Evolutionary conservation across 352 stramenopile species (phyloP).

Genomic region (Phytophthora pluvialis): DNA sequence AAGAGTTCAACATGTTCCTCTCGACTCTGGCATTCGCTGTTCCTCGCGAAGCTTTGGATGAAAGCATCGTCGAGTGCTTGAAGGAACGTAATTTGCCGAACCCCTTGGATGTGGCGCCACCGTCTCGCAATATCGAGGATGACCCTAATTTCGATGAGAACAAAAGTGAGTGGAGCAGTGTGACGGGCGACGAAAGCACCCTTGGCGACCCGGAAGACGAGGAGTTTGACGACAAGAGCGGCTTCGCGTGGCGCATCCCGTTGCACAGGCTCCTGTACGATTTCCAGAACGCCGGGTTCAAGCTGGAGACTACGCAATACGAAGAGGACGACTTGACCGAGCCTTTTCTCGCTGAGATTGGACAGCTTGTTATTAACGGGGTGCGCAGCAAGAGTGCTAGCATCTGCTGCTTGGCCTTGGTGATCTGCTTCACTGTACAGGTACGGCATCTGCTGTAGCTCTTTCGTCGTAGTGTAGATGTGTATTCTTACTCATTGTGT

Average conservation of each 20-base stretch:
- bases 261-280: constrained; percentile 72
- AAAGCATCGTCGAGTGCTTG: constrained; percentile 67
- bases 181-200: constrained; percentile 84
- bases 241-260: constrained; percentile 67
- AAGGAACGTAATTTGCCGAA: constrained; percentile 69
- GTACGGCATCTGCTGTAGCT: constrained; percentile 27
- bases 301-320: constrained; percentile 69
- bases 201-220: constrained; percentile 81
- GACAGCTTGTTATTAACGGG: constrained; percentile 61
- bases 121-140: constrained; percentile 39
- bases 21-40: constrained; percentile 73
- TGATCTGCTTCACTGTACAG: constrained; percentile 80
- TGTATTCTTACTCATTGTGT: constrained; percentile 10
- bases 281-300: constrained; percentile 78
- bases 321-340: constrained; percentile 84
- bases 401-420: constrained; percentile 67
- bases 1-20: constrained; percentile 85
- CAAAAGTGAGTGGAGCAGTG: constrained; percentile 86
- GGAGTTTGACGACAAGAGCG: constrained; percentile 68
- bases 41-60: constrained; percentile 63
- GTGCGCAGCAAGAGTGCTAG: constrained; percentile 71
- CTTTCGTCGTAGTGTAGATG: neutral
- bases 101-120: constrained; percentile 47
- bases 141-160: constrained; percentile 62
- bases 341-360: constrained; percentile 62